Evolutionary conservation across 306 rosid genomes (phyloP), one percentile per base, ranked within the genome.

Genomic region (Vicia faba): DNA sequence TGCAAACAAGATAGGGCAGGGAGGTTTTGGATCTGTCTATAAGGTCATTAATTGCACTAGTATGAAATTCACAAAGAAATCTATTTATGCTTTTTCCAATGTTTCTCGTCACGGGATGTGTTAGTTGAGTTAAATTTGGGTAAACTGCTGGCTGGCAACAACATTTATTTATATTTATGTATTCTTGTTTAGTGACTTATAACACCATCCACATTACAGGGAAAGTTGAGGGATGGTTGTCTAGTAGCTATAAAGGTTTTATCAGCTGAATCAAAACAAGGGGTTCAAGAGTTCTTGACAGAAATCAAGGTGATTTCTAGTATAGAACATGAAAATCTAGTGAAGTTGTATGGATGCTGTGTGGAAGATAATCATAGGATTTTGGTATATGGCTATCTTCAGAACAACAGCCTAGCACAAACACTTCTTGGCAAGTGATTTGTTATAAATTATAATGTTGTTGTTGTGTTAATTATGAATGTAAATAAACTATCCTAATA

Each of bases 1-100:
- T 2, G 80, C 66, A 54, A 85, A 84, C 68, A 87, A 82, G 80
- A 83, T 89, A 69, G 96, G 95, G 46, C 79, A 87, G 73, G 96
- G 96, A 54, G 96, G 96, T 70, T 91, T 91, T 78, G 97, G 97
- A 70, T 79, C 84, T 2, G 97, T 91, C 71, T 88, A 86, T 82
- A 88, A 88, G 97, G 97, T 91, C 64, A 72, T 54, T 91, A 57
- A 70, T 58, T 35, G 18, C 65, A 23, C 2, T 23, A 49, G 40
- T 60, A 54, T 70, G 35, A 25, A 33, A 41, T 60, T 46, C 45
- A 56, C 49, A 19, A 40, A 64, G 36, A 65, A 40, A 11, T 40
- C 2, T 12, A 29, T 48, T 40, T 8, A 23, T 50, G 57, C 63
- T 36, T 51, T 45, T 69, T 23, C 41, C 36, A 69, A 38, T 20